These are phyloP conservation scores for Pulveroboletus frians DNA, from an alignment of 768 basidiomycete genomes.

Conservation along the genomic window DNA sequence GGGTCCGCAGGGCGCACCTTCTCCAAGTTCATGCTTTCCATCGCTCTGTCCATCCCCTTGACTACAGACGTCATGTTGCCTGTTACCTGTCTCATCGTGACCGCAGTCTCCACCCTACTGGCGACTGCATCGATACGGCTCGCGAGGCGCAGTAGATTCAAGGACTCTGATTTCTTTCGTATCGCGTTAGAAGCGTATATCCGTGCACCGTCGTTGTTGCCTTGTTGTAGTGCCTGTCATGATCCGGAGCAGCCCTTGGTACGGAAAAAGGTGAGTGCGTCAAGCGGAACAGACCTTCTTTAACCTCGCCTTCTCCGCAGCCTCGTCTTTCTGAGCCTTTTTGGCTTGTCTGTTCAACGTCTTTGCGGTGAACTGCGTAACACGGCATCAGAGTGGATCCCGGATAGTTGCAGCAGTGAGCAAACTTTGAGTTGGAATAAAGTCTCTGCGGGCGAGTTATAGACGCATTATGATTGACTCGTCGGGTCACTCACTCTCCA, in stretches of 20 bases:
- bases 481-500: constrained; percentile 69
- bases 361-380: constrained; percentile 91
- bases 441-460: constrained; percentile 57
- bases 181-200: constrained; percentile 99
- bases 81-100: constrained; percentile 95
- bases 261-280: not conserved
- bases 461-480: not conserved
- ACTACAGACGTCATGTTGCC: constrained; percentile 97
- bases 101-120: constrained; percentile 94
- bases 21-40: constrained; percentile 99
- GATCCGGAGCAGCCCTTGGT: not conserved
- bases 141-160: constrained; percentile 86
- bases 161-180: constrained; percentile 91
- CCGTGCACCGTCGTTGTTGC: constrained; percentile 92
- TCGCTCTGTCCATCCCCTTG: constrained; percentile 96
- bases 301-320: constrained; percentile 76
- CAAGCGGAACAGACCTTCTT: constrained; percentile 68
- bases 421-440: constrained; percentile 96
- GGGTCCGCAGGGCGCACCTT: constrained; percentile 48
- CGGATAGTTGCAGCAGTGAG: constrained; percentile 7
- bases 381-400: constrained; percentile 10
- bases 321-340: constrained; percentile 97
- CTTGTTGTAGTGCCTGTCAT: constrained; percentile 85
- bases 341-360: constrained; percentile 89
- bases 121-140: constrained; percentile 96